A percentile compares a stretch with the other conserved stretches of the same genome.
Evolutionary conservation across 2,329 filamentous ascomycete species (phyloP).

Genomic region (Cryphonectria carpinicola): DNA sequence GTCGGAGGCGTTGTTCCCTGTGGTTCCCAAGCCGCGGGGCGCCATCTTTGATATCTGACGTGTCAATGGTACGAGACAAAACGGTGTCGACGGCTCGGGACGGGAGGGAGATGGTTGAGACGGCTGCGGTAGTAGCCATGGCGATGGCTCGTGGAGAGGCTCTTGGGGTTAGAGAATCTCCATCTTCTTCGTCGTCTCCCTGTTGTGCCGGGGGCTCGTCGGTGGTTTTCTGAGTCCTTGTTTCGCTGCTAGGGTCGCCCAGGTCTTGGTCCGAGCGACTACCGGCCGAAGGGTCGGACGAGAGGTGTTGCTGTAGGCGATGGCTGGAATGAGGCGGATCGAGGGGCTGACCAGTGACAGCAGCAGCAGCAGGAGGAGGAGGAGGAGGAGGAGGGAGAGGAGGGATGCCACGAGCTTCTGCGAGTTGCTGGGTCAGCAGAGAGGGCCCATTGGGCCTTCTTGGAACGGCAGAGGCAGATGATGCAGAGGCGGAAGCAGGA

Average conservation of each 20-base stretch:
- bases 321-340: slow-evolving; percentile 24
- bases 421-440: slow-evolving; percentile 60
- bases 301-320: slow-evolving; percentile 24
- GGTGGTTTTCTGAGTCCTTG: slow-evolving; percentile 32
- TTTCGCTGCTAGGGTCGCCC: slow-evolving; percentile 19
- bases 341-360: slow-evolving; percentile 21
- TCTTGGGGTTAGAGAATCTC: slow-evolving; percentile 44
- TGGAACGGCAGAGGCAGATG: slow-evolving; percentile 39
- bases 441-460: slow-evolving; percentile 56
- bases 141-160: slow-evolving; percentile 38
- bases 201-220: slow-evolving; percentile 33
- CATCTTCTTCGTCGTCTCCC: slow-evolving; percentile 40
- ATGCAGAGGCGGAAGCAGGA: slow-evolving; percentile 40
- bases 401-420: slow-evolving; percentile 59
- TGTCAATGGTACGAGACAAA: slow-evolving; percentile 31
- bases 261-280: slow-evolving; percentile 28
- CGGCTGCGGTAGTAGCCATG: slow-evolving; percentile 26
- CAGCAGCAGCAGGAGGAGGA: background rate
- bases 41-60: slow-evolving; percentile 40
- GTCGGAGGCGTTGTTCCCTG: slow-evolving; percentile 39
- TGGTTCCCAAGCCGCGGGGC: slow-evolving; percentile 41
- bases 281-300: slow-evolving; percentile 22
- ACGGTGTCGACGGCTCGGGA: slow-evolving; percentile 19
- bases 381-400: slow-evolving; percentile 32
- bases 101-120: slow-evolving; percentile 29